Percentiles rank a stretch among this genome's conserved stretches.
These are phyloP conservation scores for Tulasnella sp. DNA, from an alignment of 768 basidiomycete species.

Conservation along the genomic window DNA sequence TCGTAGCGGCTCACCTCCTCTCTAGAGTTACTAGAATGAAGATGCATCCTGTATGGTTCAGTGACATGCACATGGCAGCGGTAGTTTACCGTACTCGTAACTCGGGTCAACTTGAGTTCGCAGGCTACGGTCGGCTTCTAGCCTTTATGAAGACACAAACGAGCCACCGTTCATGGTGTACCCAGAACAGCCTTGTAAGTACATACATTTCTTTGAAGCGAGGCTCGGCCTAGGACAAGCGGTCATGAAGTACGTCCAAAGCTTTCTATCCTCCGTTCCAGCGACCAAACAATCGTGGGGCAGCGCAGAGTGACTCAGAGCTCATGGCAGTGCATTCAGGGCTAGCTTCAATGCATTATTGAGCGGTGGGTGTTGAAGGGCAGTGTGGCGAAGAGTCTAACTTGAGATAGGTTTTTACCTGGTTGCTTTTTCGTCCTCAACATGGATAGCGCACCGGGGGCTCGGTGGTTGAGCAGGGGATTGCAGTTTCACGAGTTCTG, in stretches of 20 bases:
- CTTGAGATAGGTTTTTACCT: neutral
- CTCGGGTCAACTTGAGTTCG: too few relatives aligned
- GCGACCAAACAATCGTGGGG: neutral
- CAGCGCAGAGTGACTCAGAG: neutral
- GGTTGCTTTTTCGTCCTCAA: neutral
- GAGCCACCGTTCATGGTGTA: neutral
- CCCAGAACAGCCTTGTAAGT: neutral
- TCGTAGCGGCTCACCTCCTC: too few relatives aligned
- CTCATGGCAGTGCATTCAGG: neutral
- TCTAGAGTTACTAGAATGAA: too few relatives aligned
- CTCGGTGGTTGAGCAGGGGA: slow-evolving; percentile 35
- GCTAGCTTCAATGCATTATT: neutral
- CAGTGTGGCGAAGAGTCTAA: neutral
- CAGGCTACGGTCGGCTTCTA: too few relatives aligned
- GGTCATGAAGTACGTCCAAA: neutral
- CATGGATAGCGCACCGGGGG: slow-evolving; percentile 29
- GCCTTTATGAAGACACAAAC: too few relatives aligned
- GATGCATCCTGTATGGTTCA: too few relatives aligned
- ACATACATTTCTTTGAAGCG: neutral
- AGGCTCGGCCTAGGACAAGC: neutral
- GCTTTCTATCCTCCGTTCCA: neutral
- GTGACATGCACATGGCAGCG: too few relatives aligned
- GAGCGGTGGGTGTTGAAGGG: neutral
- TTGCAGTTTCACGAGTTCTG: slow-evolving; percentile 19
- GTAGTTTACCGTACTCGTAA: too few relatives aligned